A percentile compares a stretch with the other conserved stretches of the same genome.
Evolutionary conservation across 345 rosid genomes (phyloP).

Genomic region (Eutrema yunnanense): DNA sequence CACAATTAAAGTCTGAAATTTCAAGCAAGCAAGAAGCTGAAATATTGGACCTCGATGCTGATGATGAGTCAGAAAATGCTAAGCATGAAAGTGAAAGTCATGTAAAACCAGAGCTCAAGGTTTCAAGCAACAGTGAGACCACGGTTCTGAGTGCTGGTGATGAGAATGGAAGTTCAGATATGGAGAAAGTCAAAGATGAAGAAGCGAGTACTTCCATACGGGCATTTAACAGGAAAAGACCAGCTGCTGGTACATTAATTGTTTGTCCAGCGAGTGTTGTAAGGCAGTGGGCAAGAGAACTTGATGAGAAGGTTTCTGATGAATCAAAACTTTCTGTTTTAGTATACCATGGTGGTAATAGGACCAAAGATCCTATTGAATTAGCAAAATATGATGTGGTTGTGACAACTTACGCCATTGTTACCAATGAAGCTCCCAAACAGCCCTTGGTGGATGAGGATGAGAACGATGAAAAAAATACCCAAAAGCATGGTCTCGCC

Average conservation of each 20-base stretch:
- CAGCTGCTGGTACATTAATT: slow-evolving; percentile 87
- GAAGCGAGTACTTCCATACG: slow-evolving; percentile 45
- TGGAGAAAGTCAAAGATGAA: slow-evolving; percentile 38
- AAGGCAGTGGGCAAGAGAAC: slow-evolving; percentile 93
- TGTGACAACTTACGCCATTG: slow-evolving; percentile 86
- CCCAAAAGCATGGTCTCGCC: slow-evolving; percentile 50
- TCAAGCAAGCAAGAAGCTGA: slow-evolving; percentile 46
- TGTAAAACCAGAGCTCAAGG: slow-evolving; percentile 15
- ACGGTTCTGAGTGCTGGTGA: slow-evolving; percentile 62
- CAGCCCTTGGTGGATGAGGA: slow-evolving; percentile 70
- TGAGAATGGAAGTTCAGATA: slow-evolving; percentile 29
- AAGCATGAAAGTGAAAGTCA: slow-evolving; percentile 17
- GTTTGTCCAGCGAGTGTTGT: slow-evolving; percentile 97
- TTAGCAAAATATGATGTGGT: slow-evolving; percentile 86
- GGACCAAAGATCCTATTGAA: slow-evolving; percentile 82
- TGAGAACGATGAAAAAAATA: slow-evolving; percentile 55
- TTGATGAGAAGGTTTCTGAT: slow-evolving; percentile 77
- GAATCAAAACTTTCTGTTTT: slow-evolving; percentile 64
- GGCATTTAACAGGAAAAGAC: slow-evolving; percentile 46
- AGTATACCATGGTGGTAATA: slow-evolving; percentile 81
- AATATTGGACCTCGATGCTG: slow-evolving; percentile 78
- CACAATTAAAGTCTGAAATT: slow-evolving; percentile 49
- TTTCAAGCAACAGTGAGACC: slow-evolving; percentile 12
- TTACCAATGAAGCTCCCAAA: slow-evolving; percentile 85
- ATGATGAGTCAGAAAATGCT: slow-evolving; percentile 45